Conservation (phyloP, 805 yeast species). For the Candida koratica region DNA sequence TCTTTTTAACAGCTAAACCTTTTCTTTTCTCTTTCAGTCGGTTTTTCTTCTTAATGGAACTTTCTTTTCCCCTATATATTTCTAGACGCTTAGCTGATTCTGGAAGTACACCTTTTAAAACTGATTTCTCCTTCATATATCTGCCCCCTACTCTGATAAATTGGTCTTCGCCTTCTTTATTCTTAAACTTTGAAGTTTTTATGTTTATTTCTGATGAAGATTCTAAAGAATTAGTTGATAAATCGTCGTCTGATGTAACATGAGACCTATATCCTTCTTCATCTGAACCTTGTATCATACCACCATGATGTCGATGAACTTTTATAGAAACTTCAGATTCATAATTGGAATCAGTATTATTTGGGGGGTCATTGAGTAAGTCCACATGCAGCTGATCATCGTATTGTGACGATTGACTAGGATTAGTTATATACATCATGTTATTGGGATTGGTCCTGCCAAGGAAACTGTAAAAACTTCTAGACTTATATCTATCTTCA, state of each 20-base stretch:
- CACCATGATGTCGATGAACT: slow-evolving; percentile 1
- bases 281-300: slow-evolving; percentile 10
- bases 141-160: slow-evolving; percentile 26
- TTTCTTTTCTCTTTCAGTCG: slow-evolving; percentile 22
- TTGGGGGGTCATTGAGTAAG: background rate
- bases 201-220: background rate
- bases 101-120: slow-evolving; percentile 36
- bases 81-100: slow-evolving; percentile 36
- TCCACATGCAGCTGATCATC: slow-evolving; percentile 2
- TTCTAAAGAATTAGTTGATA: background rate
- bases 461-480: slow-evolving; percentile 35
- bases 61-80: slow-evolving; percentile 17
- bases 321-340: slow-evolving; percentile 3
- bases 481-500: slow-evolving; percentile 37
- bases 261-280: background rate
- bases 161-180: slow-evolving; percentile 9
- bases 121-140: slow-evolving; percentile 24
- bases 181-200: background rate
- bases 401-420: slow-evolving; percentile 6
- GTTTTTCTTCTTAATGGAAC: background rate
- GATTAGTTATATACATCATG: slow-evolving; percentile 3
- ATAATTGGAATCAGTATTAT: slow-evolving; percentile 1
- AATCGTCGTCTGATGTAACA: slow-evolving; percentile 1
- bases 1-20: slow-evolving; percentile 36
- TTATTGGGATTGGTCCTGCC: slow-evolving; percentile 18